A percentile compares a stretch with the other conserved stretches of the same genome.
phyloP scores from a whole-genome alignment of 2,329 filamentous ascomycete genomes.

The Colletotrichum sidae region DNA sequence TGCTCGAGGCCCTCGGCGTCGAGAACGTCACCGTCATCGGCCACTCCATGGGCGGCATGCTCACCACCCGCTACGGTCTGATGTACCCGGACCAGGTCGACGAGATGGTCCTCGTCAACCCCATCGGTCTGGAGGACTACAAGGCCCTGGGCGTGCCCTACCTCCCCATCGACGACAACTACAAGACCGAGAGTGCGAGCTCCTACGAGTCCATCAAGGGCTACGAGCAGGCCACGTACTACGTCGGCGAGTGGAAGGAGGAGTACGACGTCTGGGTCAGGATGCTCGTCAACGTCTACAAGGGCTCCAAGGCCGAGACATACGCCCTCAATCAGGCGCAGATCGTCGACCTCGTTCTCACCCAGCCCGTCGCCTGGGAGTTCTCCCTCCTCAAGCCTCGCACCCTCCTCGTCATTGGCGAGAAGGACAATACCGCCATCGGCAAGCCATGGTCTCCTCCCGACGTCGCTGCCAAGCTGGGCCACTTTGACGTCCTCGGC shows the following conservation, averaged over 20 bases:
- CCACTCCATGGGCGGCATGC: constrained; percentile 68
- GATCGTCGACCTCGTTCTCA: constrained; percentile 66
- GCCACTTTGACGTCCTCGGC: constrained; percentile 62
- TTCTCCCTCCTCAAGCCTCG: constrained; percentile 57
- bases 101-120: constrained; percentile 61
- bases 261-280: constrained; percentile 66
- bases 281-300: constrained; percentile 65
- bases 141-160: constrained; percentile 61
- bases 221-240: constrained; percentile 62
- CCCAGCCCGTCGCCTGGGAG: constrained; percentile 63
- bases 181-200: constrained; percentile 51
- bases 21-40: constrained; percentile 60
- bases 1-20: constrained; percentile 58
- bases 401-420: constrained; percentile 62
- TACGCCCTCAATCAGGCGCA: constrained; percentile 62
- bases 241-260: constrained; percentile 59
- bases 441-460: constrained; percentile 63
- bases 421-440: constrained; percentile 65
- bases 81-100: constrained; percentile 59
- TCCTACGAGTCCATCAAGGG: constrained; percentile 57
- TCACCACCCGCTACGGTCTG: constrained; percentile 61
- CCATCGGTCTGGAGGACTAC: constrained; percentile 67
- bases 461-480: constrained; percentile 56
- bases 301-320: constrained; percentile 52
- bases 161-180: constrained; percentile 53